These are phyloP conservation scores for Chloropicon primus DNA, from an alignment of 139 green algal genomes.

Conservation along the genomic window DNA sequence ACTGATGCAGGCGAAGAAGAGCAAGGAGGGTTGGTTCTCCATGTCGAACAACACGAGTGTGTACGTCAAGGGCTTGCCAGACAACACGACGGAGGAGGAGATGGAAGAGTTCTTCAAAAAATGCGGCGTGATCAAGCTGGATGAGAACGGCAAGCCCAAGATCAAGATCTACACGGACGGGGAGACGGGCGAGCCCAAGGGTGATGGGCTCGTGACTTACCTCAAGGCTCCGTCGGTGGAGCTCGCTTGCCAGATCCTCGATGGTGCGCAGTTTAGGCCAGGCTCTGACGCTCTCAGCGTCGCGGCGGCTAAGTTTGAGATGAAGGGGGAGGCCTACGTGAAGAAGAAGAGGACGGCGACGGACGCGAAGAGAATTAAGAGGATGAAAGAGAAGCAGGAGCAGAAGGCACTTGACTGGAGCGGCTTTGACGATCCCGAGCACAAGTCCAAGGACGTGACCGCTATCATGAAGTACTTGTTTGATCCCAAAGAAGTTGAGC, in stretches of 20 bases:
- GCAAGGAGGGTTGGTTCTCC: constrained; percentile 50
- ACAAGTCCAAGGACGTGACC: constrained; percentile 52
- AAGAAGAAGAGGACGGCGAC: constrained; percentile 20
- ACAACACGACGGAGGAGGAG: constrained; percentile 66
- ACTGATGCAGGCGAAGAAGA: constrained; percentile 1
- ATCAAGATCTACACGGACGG: constrained; percentile 38
- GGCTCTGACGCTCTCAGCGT: constrained; percentile 31
- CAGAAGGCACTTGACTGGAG: constrained; percentile 41
- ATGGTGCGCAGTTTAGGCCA: constrained; percentile 43
- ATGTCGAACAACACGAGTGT: constrained; percentile 83
- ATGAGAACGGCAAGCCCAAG: constrained; percentile 15
- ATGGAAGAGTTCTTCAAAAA: constrained; percentile 51
- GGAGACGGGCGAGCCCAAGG: constrained; percentile 51
- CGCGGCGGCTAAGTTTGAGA: constrained; percentile 56
- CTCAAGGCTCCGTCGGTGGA: constrained; percentile 67
- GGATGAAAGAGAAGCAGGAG: constrained; percentile 18
- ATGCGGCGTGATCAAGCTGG: constrained; percentile 60
- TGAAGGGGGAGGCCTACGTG: constrained; percentile 55
- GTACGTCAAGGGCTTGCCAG: constrained; percentile 82
- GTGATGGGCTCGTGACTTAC: constrained; percentile 78
- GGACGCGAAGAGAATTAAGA: constrained; percentile 32
- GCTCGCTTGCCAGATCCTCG: constrained; percentile 62
- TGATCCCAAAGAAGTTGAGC: constrained; percentile 45
- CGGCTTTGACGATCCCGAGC: constrained; percentile 70
- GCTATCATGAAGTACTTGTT: constrained; percentile 85